Percentiles rank a stretch among this genome's conserved stretches.
Evolutionary conservation across 2,329 filamentous ascomycete genomes (phyloP).

Genomic region (Penicillium sumatraense): DNA sequence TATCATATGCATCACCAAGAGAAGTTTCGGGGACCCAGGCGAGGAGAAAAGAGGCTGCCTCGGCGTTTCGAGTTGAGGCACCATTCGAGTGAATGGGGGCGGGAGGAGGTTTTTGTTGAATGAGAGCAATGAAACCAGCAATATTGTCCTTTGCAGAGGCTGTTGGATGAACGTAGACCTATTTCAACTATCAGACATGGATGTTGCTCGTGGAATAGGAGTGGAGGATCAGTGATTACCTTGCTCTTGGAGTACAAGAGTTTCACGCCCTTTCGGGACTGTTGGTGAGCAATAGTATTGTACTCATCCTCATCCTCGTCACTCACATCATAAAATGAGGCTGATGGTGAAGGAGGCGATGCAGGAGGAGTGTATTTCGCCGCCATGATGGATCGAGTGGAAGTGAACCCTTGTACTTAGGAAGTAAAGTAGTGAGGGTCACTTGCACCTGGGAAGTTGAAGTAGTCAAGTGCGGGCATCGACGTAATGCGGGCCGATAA

Average conservation of each 20-base stretch:
- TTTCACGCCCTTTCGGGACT: conserved; percentile 82
- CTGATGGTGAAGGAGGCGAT: conserved; percentile 71
- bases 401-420: no score
- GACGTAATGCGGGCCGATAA: conserved; percentile 30
- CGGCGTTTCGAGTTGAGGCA: conserved; percentile 49
- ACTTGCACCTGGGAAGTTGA: no score
- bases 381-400: conserved; percentile 31
- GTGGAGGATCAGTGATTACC: conserved; percentile 52
- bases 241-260: conserved; percentile 97
- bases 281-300: conserved; percentile 81
- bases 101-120: conserved; percentile 77
- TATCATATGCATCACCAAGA: conserved; percentile 81
- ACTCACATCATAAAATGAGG: conserved; percentile 92
- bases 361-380: conserved; percentile 45
- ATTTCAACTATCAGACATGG: conserved; percentile 16
- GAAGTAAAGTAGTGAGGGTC: no score
- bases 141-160: conserved; percentile 96
- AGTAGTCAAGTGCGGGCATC: no score
- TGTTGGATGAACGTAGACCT: conserved; percentile 96
- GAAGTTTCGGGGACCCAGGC: conserved; percentile 92
- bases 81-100: conserved; percentile 41
- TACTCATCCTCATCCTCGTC: conserved; percentile 97
- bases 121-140: conserved; percentile 85
- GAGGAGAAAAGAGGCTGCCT: conserved; percentile 76
- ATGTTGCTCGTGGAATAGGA: neutral